These are phyloP conservation scores for Nematocida sp. DNA, from an alignment of 371 early-diverging fungal species.

Conservation along the genomic window DNA sequence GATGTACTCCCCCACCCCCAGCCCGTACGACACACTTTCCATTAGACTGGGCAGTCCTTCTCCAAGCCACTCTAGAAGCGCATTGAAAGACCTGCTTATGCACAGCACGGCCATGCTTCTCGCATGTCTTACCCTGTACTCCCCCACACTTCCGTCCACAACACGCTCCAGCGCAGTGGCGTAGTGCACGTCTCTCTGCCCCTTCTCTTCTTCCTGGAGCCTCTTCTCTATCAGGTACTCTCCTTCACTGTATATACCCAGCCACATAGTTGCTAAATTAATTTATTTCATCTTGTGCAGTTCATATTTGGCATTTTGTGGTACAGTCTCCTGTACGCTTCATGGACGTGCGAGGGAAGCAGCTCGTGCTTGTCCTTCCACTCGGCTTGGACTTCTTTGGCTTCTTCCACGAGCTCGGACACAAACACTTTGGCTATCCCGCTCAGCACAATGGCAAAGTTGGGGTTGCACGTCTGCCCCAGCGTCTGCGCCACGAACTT, in stretches of 20 bases:
- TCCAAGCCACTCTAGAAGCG: slow-evolving; percentile 24
- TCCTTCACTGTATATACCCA: slow-evolving; percentile 5
- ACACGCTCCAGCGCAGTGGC: not conserved
- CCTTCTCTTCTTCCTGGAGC: slow-evolving; percentile 12
- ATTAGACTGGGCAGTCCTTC: slow-evolving; percentile 16
- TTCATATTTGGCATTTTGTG: slow-evolving; percentile 64
- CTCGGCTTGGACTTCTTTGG: slow-evolving; percentile 65
- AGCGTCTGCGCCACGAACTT: slow-evolving; percentile 68
- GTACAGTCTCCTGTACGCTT: slow-evolving; percentile 76
- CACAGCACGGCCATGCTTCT: not conserved
- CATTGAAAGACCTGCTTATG: slow-evolving; percentile 33
- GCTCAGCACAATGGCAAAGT: slow-evolving; percentile 77
- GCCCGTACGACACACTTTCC: not conserved
- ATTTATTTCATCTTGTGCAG: not conserved
- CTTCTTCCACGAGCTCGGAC: slow-evolving; percentile 81
- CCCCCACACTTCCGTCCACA: slow-evolving; percentile 1
- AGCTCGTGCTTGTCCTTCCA: slow-evolving; percentile 65
- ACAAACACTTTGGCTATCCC: slow-evolving; percentile 88
- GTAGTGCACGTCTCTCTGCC: slow-evolving; percentile 2
- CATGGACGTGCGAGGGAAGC: slow-evolving; percentile 75
- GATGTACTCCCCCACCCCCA: slow-evolving; percentile 14
- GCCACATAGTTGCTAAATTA: slow-evolving; percentile 37
- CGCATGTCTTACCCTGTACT: slow-evolving; percentile 20
- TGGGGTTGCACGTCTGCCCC: slow-evolving; percentile 75
- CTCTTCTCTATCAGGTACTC: slow-evolving; percentile 33